phyloP scores from a whole-genome alignment of 306 rosid genomes.

The Cicer yamashitae region DNA sequence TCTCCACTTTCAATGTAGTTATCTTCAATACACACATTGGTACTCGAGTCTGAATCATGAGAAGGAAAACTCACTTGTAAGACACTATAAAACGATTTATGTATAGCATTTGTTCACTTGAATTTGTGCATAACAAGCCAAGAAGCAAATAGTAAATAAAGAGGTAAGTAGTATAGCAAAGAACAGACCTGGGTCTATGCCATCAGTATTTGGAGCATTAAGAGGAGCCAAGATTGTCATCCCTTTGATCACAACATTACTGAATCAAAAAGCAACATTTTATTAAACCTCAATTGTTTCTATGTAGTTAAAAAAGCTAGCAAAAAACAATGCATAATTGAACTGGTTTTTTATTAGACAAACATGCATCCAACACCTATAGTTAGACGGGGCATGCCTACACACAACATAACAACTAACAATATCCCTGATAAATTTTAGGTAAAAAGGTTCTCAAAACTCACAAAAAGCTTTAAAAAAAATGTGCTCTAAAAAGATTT shows the following conservation, averaged over 20 bases:
- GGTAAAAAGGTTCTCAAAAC: not conserved
- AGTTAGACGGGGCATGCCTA: not conserved
- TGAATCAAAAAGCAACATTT: conserved; percentile 53
- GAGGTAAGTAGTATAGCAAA: not conserved
- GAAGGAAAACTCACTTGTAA: conserved; percentile 30
- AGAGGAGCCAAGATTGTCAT: conserved; percentile 97
- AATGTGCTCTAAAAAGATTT: not conserved
- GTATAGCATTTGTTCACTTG: not conserved
- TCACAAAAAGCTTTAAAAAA: not conserved
- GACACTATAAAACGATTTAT: not conserved
- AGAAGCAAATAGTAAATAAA: not conserved
- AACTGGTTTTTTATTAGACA: conserved; percentile 1
- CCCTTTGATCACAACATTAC: conserved; percentile 87
- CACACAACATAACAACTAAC: not conserved
- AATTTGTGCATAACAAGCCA: conserved; percentile 16
- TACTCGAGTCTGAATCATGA: conserved; percentile 74
- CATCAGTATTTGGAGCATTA: conserved; percentile 95
- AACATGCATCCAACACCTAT: not conserved
- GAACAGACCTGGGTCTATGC: conserved; percentile 86
- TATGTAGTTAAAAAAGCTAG: conserved; percentile 33
- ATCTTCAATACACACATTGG: conserved; percentile 84
- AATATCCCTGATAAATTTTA: not conserved
- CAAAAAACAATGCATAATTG: not conserved
- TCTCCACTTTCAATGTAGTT: conserved; percentile 98
- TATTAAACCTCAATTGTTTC: conserved; percentile 22